Conservation (phyloP, 768 basidiomycete species). For the Mrakia blollopis region DNA sequence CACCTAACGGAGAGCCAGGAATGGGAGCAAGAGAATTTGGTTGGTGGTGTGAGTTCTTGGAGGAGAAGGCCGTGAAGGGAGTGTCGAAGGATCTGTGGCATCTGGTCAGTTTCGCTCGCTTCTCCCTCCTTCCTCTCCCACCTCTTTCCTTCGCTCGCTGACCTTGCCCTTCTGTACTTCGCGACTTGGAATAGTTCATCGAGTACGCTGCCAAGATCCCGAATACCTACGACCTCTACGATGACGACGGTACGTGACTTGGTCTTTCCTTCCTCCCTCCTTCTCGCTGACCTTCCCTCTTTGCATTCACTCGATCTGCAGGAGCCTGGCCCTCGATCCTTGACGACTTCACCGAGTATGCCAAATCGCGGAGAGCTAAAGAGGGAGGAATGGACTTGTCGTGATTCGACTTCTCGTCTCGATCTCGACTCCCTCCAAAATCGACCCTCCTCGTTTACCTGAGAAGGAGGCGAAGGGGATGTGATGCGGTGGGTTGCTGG, state of each 20-base stretch:
- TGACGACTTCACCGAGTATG: conserved; percentile 44
- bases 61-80: conserved; percentile 39
- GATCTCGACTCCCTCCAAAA: no score
- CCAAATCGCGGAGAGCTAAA: conserved; percentile 27
- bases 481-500: no score
- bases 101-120: conserved; percentile 29
- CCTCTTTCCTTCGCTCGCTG: not conserved
- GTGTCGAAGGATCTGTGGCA: conserved; percentile 45
- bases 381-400: conserved; percentile 29
- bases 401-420: not conserved
- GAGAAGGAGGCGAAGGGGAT: no score
- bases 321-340: conserved; percentile 46
- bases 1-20: conserved; percentile 22
- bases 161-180: not conserved
- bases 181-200: conserved; percentile 15
- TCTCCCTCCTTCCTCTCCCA: not conserved
- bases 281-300: no score
- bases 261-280: not conserved
- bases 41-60: conserved; percentile 42
- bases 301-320: conserved; percentile 24
- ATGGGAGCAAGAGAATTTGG: conserved; percentile 37
- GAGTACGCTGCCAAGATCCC: conserved; percentile 30
- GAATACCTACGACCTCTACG: conserved; percentile 34
- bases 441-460: no score
- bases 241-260: conserved; percentile 42